Evolutionary conservation across 768 basidiomycete genomes (phyloP), one percentile per base, ranked within the genome.

Genomic region (Agrocybe pediades): DNA sequence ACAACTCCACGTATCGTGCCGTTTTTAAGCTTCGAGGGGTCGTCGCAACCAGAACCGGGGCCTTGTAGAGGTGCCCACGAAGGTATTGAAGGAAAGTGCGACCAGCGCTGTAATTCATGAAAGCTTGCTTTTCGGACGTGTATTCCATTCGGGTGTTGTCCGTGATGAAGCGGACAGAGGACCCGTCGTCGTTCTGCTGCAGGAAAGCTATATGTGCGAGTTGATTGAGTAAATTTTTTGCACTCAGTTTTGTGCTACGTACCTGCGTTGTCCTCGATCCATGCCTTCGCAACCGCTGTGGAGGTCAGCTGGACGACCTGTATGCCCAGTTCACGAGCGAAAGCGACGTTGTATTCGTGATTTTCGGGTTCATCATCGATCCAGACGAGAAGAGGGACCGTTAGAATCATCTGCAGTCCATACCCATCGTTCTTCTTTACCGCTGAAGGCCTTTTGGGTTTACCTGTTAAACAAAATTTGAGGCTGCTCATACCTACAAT

Each of bases 201-300:
- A 71, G 53, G 46, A 66, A 60, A 6, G 40, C 70, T 71, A 24
- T 11, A 11, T 21, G 19, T 9, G 20, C 3, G 16, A 27, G 26
- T n/a, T 21, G 7, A 11, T 15, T 0, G 44, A 41, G 20, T 33
- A 20, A 27, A n/a, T 19, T n/a, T 15, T 6, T 16, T 5, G 44
- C 16, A 11, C 6, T 30, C 29, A 30, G 15, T 30, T 7, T 30
- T 30, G 6, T 41, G 1, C 19, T 30, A 15, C 39, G 13, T 44
- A 70, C 70, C 63, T 36, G 59, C 24, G 44, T 71, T 60, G 19
- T 46, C 62, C 9, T 65, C 59, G 2, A 71, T 59, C 69, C 68
- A 72, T 1, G 58, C 46, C n/a, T 55, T 55, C 3, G 54, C 54
- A 24, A 46, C 36, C 1, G 65, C 63, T 3, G 71, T 72, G 0